Base-by-base conservation (phyloP, 1,139 yeast genomes). In the Ogataea hybrid region DNA sequence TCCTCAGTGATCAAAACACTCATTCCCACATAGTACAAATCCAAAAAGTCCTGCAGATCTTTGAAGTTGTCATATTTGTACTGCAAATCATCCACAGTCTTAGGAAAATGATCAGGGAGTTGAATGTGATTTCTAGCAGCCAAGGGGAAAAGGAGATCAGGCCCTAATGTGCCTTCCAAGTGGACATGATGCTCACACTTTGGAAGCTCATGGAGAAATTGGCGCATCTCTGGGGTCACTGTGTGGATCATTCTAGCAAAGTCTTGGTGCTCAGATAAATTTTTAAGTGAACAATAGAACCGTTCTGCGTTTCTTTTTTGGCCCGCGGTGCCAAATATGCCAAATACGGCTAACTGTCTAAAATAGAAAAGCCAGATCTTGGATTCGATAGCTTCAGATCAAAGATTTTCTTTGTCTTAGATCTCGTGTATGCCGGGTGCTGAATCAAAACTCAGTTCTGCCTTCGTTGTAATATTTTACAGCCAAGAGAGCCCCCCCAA, bases 111-210 rank as follows among this genome's bases (percentile, higher is more conserved):
- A 1, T 59, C 70, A 16, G 95, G 94, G 30, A 85, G 65, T 9
- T 59, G 45, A 42, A 84, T 71, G 58, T 81, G 78, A 55, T 74
- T 71, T 63, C 83, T 72, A 51, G 67, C 55, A 2, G 92, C 88
- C 43, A 85, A 67, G 45, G 78, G 75, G 63, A 84, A 82, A 45
- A 85, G 66, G 28, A 84, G 68, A 33, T 75, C 75, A 10, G 94
- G 94, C 51, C 82, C 87, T 44, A 85, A 63, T 27, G 94, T 84
- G 28, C 95, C 95, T 67, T 84, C 94, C 40, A 84, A 62, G 62
- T 84, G 94, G 42, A 84, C 77, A 57, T 84, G 94, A 58, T 84
- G 92, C 61, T 84, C 94, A 68, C 92, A 84, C 62, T 84, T 84
- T 43, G 94, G 92, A 35, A 84, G 67, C 50, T 81, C 88, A 32